phyloP scores from a whole-genome alignment of 805 yeast genomes.

The Yamadazyma phyllophila region DNA sequence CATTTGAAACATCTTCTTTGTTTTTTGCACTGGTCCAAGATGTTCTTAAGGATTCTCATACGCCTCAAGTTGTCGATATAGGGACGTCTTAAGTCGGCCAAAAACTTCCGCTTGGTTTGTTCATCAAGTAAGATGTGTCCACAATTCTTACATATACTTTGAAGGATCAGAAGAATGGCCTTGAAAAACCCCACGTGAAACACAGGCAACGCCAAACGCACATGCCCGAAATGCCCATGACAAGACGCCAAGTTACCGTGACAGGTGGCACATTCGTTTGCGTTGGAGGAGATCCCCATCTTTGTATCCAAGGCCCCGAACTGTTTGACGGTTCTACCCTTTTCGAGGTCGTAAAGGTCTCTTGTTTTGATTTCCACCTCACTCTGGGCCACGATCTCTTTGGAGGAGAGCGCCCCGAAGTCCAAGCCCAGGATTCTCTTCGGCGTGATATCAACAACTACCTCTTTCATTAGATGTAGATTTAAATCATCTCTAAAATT shows the following conservation, averaged over 20 bases:
- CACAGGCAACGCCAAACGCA: constrained; percentile 89
- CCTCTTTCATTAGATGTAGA: constrained; percentile 36
- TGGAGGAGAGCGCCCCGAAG: constrained; percentile 89
- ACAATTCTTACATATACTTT: constrained; percentile 88
- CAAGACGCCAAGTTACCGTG: constrained; percentile 89
- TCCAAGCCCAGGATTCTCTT: constrained; percentile 86
- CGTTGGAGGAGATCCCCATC: constrained; percentile 92
- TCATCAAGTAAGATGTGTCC: constrained; percentile 76
- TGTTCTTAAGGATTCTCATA: constrained; percentile 80
- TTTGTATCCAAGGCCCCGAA: constrained; percentile 88
- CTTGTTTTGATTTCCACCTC: constrained; percentile 92
- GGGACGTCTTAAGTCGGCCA: constrained; percentile 81
- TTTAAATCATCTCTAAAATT: constrained; percentile 2
- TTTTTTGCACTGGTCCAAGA: constrained; percentile 91
- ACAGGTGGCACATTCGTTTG: constrained; percentile 87
- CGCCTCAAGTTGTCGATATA: constrained; percentile 86
- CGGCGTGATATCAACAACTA: constrained; percentile 78
- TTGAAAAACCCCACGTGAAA: constrained; percentile 98
- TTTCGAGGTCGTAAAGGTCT: constrained; percentile 86
- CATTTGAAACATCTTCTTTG: constrained; percentile 89
- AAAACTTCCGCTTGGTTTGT: constrained; percentile 61
- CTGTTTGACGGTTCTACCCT: constrained; percentile 77
- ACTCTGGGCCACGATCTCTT: constrained; percentile 88
- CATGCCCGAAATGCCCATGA: constrained; percentile 98
- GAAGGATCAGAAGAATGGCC: constrained; percentile 81